These are phyloP conservation scores for Aechmea fasciata DNA, from an alignment of 176 grass and related monocot genomes.

Conservation along the genomic window DNA sequence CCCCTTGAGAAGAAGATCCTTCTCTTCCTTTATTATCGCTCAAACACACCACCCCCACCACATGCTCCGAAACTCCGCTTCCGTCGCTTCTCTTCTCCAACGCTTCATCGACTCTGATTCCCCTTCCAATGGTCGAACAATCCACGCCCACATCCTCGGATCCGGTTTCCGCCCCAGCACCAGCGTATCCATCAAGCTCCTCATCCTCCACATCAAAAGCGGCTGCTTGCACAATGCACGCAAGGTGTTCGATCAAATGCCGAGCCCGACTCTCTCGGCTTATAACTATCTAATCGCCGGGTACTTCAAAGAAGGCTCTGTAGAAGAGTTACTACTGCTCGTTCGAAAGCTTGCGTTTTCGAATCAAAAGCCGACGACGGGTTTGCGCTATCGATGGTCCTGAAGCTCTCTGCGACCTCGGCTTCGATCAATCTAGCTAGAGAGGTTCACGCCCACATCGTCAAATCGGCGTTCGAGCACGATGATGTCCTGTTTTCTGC, in stretches of 20 bases:
- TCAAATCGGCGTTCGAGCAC: slow-evolving; percentile 23
- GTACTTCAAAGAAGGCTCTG: slow-evolving; percentile 44
- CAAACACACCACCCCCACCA: slow-evolving; percentile 10
- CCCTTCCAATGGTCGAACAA: slow-evolving; percentile 30
- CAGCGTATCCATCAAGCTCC: slow-evolving; percentile 52
- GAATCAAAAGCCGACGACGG: slow-evolving; percentile 37
- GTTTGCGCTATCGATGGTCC: slow-evolving; percentile 72
- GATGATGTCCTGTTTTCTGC: slow-evolving; percentile 58
- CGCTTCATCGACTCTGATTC: slow-evolving; percentile 35
- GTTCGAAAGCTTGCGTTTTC: slow-evolving; percentile 38
- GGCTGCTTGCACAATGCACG: slow-evolving; percentile 56
- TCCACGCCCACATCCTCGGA: slow-evolving; percentile 60
- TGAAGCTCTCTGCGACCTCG: slow-evolving; percentile 51
- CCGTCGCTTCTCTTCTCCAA: slow-evolving; percentile 40
- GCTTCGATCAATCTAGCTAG: slow-evolving; percentile 16
- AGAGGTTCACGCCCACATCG: slow-evolving; percentile 56
- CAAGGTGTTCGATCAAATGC: slow-evolving; percentile 60
- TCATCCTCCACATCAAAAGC: slow-evolving; percentile 53
- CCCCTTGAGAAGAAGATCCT: neutral
- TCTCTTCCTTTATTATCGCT: neutral
- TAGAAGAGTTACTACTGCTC: slow-evolving; percentile 35
- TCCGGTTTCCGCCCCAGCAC: slow-evolving; percentile 24
- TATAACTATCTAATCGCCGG: slow-evolving; percentile 72
- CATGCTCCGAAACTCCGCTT: slow-evolving; percentile 22
- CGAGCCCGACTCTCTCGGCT: slow-evolving; percentile 24